Evolutionary conservation across 441 rosid genomes (phyloP), one percentile per base, ranked within the genome.

Genomic region (Bocquillonia castaneifolia): DNA sequence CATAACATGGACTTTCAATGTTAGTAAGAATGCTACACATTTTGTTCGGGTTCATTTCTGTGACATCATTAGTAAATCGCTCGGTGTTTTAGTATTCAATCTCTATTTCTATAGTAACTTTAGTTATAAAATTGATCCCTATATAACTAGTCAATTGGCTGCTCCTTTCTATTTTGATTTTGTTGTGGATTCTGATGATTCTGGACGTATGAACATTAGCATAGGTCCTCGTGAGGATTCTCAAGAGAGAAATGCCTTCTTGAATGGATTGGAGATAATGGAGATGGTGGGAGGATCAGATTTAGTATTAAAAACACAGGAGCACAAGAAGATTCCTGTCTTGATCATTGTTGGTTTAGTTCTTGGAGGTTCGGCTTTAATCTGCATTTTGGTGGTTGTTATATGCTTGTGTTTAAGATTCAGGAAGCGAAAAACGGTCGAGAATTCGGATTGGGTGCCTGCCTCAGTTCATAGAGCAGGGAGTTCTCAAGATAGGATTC

Each of bases 231-330:
- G 37, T 1, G 2, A 0, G 4, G 45, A 37, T 29, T 69, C 70
- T 14, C 2, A 1, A 3, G 0, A 6, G 45, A 56, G 20, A 1
- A 59, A 42, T 34, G 88, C 90, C 25, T 69, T 83, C 54, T 68
- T 88, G 52, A 84, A 85, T 66, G 93, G 90, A 9, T 69, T 83
- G 22, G 93, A 85, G 77, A 82, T 88, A 25, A 76, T 88, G 85
- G 79, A 79, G 75, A 69, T 84, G 47, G 34, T 79, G 44, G 68
- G 48, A 51, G 28, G 55, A 40, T 62, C 69, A 7, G 71, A 70
- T 40, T 29, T 51, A 15, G 59, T 18, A 32, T 57, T 42, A 9
- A 9, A 3, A 25, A 18, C 15, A 34, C 28, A 23, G 13, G 59
- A 37, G 45, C 23, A 63, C 5, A 73, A 74, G 36, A 73, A 69